These are phyloP conservation scores for Orobanche coerulescens DNA, from an alignment of 257 asterid species.

Conservation along the genomic window DNA sequence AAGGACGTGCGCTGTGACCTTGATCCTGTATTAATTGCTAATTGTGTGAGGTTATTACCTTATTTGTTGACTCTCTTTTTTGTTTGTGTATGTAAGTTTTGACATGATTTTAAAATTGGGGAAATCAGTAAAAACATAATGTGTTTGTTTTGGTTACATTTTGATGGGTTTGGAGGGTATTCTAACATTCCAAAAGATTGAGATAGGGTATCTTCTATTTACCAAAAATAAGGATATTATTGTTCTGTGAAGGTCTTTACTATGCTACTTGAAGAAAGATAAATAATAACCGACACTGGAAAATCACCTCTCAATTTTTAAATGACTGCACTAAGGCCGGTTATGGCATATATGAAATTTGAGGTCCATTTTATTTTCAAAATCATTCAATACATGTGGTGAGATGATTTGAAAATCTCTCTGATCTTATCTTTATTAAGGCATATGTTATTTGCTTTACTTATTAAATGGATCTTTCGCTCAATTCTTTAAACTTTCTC, in stretches of 20 bases:
- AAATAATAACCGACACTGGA: background rate
- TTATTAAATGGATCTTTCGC: constrained; percentile 2
- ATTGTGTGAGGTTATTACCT: constrained; percentile 58
- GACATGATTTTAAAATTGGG: background rate
- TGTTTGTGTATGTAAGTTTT: background rate
- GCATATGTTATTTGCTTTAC: background rate
- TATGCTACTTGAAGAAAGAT: background rate
- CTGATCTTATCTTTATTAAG: background rate
- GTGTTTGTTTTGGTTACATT: background rate
- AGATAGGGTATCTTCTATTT: background rate
- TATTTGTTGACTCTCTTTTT: background rate
- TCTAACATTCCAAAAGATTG: background rate
- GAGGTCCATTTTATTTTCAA: background rate
- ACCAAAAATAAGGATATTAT: background rate
- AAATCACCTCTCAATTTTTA: background rate
- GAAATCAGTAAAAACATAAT: background rate
- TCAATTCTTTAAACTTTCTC: background rate
- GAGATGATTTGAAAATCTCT: background rate
- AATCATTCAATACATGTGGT: background rate
- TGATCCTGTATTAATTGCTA: constrained; percentile 90
- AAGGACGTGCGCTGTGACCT: constrained; percentile 96
- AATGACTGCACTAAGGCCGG: background rate
- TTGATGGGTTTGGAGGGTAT: background rate
- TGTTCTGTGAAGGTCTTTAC: background rate
- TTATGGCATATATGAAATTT: background rate